Evolutionary conservation across 306 rosid species (phyloP).

Genomic region (Vachellia collinsii): DNA sequence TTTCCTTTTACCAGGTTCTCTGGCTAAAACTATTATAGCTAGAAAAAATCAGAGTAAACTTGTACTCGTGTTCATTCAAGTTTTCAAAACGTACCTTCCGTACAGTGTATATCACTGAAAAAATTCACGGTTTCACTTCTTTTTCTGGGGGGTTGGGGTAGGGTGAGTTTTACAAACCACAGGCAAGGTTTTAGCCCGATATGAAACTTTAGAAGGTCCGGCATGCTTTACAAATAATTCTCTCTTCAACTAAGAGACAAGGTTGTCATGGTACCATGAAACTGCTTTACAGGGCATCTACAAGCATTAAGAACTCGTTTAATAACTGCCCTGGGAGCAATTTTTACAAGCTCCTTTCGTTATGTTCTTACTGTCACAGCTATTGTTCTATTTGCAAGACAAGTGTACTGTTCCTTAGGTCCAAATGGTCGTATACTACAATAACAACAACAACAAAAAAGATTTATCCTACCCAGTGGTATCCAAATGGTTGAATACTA

Average conservation of each 20-base stretch:
- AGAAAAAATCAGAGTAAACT: constrained; percentile 1
- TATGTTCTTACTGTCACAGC: not conserved
- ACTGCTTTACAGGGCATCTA: not conserved
- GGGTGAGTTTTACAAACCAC: not conserved
- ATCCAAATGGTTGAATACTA: too few species aligned
- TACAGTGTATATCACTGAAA: not conserved
- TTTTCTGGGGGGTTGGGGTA: too few species aligned
- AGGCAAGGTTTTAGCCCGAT: not conserved
- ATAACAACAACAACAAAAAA: too few species aligned
- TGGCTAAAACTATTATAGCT: not conserved
- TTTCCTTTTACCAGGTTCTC: not conserved
- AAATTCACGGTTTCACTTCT: too few species aligned
- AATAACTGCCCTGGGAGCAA: not conserved
- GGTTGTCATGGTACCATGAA: not conserved
- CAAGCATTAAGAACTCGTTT: not conserved
- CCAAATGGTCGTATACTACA: not conserved
- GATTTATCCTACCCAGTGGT: too few species aligned
- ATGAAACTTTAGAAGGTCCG: not conserved
- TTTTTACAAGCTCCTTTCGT: not conserved
- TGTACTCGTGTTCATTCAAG: not conserved
- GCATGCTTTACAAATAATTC: not conserved
- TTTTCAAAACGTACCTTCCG: not conserved
- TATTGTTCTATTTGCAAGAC: not conserved
- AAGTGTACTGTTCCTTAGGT: not conserved
- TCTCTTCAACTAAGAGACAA: not conserved